A percentile compares a stretch with the other conserved stretches of the same genome.
Evolutionary conservation across 2,329 filamentous ascomycete species (phyloP).

Genomic region (Berkeleyomyces rouxiae): DNA sequence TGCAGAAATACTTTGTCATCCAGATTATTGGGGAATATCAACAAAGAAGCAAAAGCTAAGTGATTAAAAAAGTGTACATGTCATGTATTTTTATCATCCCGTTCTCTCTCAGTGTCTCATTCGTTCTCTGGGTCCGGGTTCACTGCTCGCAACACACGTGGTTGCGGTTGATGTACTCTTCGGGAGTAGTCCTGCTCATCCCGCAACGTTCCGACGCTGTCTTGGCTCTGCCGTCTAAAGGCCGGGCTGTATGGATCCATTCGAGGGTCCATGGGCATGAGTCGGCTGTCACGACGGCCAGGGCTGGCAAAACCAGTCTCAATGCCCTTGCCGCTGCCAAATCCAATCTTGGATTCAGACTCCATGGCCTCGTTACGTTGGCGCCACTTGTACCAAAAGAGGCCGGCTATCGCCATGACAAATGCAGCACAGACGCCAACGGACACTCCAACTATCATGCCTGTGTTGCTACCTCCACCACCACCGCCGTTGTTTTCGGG

Average conservation of each 20-base stretch:
- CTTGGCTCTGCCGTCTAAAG: constrained; percentile 41
- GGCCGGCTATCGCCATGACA: constrained; percentile 18
- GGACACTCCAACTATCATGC: constrained; percentile 35
- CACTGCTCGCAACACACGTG: constrained; percentile 42
- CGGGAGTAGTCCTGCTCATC: constrained; percentile 52
- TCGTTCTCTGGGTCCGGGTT: constrained; percentile 39
- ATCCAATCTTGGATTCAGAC: constrained; percentile 5
- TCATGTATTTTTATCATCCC: background rate
- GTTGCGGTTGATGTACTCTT: constrained; percentile 36
- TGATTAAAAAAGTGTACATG: background rate
- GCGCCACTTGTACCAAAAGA: constrained; percentile 29
- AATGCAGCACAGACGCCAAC: constrained; percentile 31
- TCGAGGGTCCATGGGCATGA: constrained; percentile 45
- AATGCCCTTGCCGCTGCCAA: background rate
- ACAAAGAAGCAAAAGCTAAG: background rate
- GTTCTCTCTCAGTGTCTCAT: background rate
- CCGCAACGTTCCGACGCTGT: constrained; percentile 45
- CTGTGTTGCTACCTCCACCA: constrained; percentile 24
- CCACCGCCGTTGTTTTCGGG: constrained; percentile 16
- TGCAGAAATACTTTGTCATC: background rate
- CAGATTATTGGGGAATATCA: background rate
- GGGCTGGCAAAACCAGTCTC: constrained; percentile 19
- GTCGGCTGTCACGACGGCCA: constrained; percentile 33
- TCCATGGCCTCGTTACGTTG: constrained; percentile 21
- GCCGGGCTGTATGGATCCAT: constrained; percentile 44